A percentile compares a stretch with the other conserved stretches of the same genome.
Conservation (phyloP, 1,284 basidiomycete species). For the Golubevia pallescens region DNA sequence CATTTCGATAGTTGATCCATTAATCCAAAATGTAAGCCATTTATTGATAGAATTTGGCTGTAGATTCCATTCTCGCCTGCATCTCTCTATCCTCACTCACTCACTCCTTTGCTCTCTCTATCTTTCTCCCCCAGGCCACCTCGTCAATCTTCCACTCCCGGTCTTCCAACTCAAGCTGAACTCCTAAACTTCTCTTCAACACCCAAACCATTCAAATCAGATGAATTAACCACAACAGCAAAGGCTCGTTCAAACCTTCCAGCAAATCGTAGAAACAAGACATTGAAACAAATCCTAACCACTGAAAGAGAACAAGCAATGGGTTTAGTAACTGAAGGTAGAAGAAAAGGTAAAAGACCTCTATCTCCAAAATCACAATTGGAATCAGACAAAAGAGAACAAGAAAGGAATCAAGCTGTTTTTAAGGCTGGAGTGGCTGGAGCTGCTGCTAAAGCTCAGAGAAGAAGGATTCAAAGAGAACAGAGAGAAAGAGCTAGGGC, state of each 20-base stretch:
- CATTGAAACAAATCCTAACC: constrained; percentile 49
- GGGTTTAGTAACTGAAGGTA: constrained; percentile 12
- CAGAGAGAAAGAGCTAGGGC: not conserved
- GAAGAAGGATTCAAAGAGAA: not conserved
- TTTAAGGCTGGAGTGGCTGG: not conserved
- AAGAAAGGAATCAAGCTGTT: no score
- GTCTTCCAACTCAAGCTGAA: constrained; percentile 25
- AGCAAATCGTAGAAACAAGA: constrained; percentile 36
- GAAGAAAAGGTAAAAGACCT: no score
- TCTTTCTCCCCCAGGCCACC: not conserved
- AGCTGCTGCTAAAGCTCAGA: not conserved
- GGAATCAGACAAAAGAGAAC: no score
- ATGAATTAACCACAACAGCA: constrained; percentile 11
- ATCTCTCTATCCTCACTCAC: no score
- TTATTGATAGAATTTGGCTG: no score
- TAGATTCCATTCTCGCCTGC: no score
- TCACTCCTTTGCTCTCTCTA: no score
- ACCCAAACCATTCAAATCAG: constrained; percentile 30
- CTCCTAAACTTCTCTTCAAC: constrained; percentile 27
- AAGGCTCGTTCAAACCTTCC: constrained; percentile 18
- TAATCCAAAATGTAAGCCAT: no score
- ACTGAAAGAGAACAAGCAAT: constrained; percentile 41
- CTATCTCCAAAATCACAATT: no score
- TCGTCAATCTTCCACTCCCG: constrained; percentile 22
- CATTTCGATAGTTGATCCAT: no score